These are phyloP conservation scores for Tetradesmus obliquus DNA, from an alignment of 139 green algal genomes.

Conservation along the genomic window DNA sequence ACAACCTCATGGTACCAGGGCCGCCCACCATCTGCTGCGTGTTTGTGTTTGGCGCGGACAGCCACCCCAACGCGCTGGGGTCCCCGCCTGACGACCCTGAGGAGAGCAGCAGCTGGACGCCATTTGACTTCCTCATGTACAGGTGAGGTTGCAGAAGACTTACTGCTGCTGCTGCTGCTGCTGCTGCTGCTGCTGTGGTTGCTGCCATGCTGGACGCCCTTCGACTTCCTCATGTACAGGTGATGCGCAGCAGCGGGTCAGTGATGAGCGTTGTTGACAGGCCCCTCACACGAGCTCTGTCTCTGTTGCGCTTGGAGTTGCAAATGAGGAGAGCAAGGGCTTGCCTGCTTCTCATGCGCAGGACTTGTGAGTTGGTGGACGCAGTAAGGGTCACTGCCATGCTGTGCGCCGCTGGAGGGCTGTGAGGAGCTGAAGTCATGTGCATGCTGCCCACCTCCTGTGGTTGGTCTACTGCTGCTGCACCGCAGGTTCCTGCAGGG, in stretches of 20 bases:
- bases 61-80: conserved; percentile 10
- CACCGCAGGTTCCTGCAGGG: conserved; percentile 53
- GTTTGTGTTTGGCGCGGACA: conserved; percentile 41
- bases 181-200: background rate
- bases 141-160: conserved; percentile 17
- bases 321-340: no score
- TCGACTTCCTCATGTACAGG: background rate
- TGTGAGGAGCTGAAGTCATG: no score
- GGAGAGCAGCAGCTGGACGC: conserved; percentile 52
- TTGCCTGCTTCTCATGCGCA: no score
- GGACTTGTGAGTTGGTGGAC: no score
- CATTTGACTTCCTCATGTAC: conserved; percentile 60
- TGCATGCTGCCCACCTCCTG: no score
- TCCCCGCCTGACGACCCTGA: conserved; percentile 36
- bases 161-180: background rate
- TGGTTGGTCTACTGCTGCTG: background rate
- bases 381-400: no score
- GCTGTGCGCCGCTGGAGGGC: no score
- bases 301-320: no score
- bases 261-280: background rate
- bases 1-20: conserved; percentile 46
- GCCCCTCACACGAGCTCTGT: no score
- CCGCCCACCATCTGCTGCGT: conserved; percentile 47
- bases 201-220: background rate
- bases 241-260: background rate